Conservation (phyloP, 306 rosid genomes). For the Nissolia schottii region DNA sequence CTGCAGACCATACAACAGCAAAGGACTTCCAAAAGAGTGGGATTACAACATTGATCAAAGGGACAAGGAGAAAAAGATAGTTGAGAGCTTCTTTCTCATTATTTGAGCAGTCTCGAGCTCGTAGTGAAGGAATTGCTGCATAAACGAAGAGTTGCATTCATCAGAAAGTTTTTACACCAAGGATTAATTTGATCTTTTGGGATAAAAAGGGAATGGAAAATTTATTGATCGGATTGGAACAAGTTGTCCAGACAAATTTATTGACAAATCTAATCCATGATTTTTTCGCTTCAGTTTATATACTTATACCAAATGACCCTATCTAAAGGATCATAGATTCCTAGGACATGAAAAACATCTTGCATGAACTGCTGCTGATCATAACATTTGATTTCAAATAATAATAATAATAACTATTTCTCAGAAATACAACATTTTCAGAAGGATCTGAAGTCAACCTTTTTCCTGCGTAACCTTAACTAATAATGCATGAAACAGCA, state of each 20-base stretch:
- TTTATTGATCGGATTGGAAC: no score
- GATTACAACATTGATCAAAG: constrained; percentile 70
- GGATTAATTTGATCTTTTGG: no score
- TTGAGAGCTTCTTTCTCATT: constrained; percentile 98
- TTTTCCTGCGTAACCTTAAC: not conserved
- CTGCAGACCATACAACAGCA: constrained; percentile 94
- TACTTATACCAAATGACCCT: no score
- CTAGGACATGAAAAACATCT: not conserved
- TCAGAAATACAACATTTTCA: not conserved
- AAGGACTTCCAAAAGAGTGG: constrained; percentile 98
- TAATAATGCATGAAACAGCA: not conserved
- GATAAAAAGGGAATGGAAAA: no score
- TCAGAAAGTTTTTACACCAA: not conserved
- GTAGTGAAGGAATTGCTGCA: constrained; percentile 92
- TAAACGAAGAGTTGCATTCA: not conserved
- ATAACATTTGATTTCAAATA: not conserved
- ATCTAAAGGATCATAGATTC: not conserved
- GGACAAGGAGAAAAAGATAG: constrained; percentile 87
- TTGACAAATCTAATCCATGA: no score
- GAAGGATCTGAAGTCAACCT: not conserved
- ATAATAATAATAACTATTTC: not conserved
- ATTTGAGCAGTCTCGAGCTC: constrained; percentile 96
- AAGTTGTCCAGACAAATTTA: no score
- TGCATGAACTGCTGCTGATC: not conserved
- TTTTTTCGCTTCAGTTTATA: no score